Evolutionary conservation across 495 filamentous ascomycete species (phyloP).

Genomic region (Lindgomyces ingoldianus): DNA sequence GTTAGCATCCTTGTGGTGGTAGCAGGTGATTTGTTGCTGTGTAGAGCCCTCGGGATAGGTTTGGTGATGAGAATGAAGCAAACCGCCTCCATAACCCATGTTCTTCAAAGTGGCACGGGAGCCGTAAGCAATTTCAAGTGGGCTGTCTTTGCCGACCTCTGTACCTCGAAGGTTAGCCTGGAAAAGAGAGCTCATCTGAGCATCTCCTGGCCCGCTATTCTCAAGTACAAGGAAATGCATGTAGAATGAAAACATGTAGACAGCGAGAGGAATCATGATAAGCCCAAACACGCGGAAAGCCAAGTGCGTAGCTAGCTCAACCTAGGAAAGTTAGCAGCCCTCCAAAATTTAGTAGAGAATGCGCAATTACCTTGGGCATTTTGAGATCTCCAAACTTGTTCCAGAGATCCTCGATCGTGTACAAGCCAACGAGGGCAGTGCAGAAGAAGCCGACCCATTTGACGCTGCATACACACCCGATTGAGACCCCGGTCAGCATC

Average conservation of each 20-base stretch:
- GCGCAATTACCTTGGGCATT: constrained; percentile 71
- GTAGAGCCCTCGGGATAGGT: constrained; percentile 91
- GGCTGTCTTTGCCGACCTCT: constrained; percentile 89
- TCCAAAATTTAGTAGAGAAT: constrained; percentile 7
- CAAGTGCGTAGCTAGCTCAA: constrained; percentile 74
- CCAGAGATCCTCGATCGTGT: constrained; percentile 96
- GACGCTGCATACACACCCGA: constrained; percentile 96
- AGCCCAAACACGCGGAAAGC: constrained; percentile 79
- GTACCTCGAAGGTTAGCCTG: constrained; percentile 94
- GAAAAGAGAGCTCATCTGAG: constrained; percentile 99
- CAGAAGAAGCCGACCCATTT: constrained; percentile 97
- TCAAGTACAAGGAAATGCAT: constrained; percentile 90
- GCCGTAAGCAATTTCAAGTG: constrained; percentile 84
- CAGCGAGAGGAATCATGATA: constrained; percentile 79
- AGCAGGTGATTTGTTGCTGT: constrained; percentile 97
- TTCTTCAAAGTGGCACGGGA: constrained; percentile 95
- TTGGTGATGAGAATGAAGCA: constrained; percentile 97
- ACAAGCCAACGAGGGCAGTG: constrained; percentile 90
- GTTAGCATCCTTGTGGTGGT: constrained; percentile 99
- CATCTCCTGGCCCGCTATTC: constrained; percentile 94
- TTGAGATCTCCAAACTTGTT: constrained; percentile 94
- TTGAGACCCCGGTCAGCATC: constrained; percentile 84
- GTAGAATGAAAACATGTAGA: constrained; percentile 95
- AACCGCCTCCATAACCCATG: constrained; percentile 97
- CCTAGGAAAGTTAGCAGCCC: constrained; percentile 47